A percentile compares a stretch with the other conserved stretches of the same genome.
phyloP scores from a whole-genome alignment of 805 yeast species.

The Tetrapisispora arboricola region DNA sequence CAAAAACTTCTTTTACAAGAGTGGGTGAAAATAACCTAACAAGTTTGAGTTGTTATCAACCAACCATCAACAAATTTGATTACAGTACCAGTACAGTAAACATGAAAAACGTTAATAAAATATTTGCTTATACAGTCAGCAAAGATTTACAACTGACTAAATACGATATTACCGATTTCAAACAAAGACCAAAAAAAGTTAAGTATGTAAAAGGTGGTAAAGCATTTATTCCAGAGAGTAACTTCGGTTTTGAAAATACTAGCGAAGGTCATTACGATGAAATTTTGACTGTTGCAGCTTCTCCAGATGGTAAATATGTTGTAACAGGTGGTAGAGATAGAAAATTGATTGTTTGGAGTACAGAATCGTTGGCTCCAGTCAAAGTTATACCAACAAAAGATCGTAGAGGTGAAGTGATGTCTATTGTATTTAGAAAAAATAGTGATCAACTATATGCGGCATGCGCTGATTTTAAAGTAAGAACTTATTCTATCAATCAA shows the following conservation, averaged over 20 bases:
- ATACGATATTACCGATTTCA: constrained; percentile 54
- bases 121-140: constrained; percentile 62
- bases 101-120: constrained; percentile 44
- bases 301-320: constrained; percentile 78
- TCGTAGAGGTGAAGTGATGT: constrained; percentile 59
- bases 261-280: constrained; percentile 69
- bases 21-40: constrained; percentile 55
- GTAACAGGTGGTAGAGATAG: constrained; percentile 88
- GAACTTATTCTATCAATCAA: constrained; percentile 79
- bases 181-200: constrained; percentile 53
- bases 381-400: constrained; percentile 69
- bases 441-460: constrained; percentile 84
- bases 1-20: constrained; percentile 38
- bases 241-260: constrained; percentile 36
- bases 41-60: constrained; percentile 30
- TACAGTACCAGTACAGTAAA: constrained; percentile 4
- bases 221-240: constrained; percentile 31
- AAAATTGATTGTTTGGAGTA: constrained; percentile 75
- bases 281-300: constrained; percentile 68
- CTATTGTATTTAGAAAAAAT: constrained; percentile 67
- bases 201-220: constrained; percentile 58
- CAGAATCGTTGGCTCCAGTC: constrained; percentile 64
- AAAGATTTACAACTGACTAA: constrained; percentile 74
- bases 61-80: constrained; percentile 25
- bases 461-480: constrained; percentile 82